Conservation (phyloP, 2,329 filamentous ascomycete genomes). For the Phialophora macrospora region DNA sequence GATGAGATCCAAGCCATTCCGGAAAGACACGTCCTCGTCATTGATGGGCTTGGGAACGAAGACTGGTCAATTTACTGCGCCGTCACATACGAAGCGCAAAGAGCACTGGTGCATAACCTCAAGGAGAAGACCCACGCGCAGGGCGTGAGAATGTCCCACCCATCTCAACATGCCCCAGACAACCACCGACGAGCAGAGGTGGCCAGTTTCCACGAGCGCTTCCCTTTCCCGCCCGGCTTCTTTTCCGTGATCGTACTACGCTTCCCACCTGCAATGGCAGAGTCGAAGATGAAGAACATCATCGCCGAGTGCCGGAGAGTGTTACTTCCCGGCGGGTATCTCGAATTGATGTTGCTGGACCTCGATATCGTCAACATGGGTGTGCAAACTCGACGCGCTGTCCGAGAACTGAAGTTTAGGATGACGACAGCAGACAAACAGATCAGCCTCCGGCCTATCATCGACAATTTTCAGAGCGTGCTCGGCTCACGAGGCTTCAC, state of each 20-base stretch:
- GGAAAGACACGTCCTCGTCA: constrained; percentile 53
- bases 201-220: constrained; percentile 46
- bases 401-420: constrained; percentile 53
- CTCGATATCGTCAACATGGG: constrained; percentile 59
- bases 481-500: constrained; percentile 54
- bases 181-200: constrained; percentile 44
- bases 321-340: constrained; percentile 54
- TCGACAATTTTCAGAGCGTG: constrained; percentile 54
- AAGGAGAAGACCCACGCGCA: constrained; percentile 43
- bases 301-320: constrained; percentile 57
- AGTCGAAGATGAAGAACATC: constrained; percentile 50
- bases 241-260: constrained; percentile 54
- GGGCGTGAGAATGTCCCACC: constrained; percentile 40
- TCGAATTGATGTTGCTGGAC: constrained; percentile 56
- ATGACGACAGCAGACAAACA: constrained; percentile 50
- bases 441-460: constrained; percentile 54
- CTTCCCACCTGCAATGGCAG: constrained; percentile 53
- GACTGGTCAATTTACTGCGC: constrained; percentile 60
- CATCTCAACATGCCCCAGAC: constrained; percentile 44
- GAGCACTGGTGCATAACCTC: constrained; percentile 53
- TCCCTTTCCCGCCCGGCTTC: constrained; percentile 55
- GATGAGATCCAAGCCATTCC: constrained; percentile 50
- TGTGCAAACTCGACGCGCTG: constrained; percentile 51
- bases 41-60: constrained; percentile 57
- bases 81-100: constrained; percentile 50